Conservation (phyloP, 2,329 filamentous ascomycete species). For the Hypocreales sp. region DNA sequence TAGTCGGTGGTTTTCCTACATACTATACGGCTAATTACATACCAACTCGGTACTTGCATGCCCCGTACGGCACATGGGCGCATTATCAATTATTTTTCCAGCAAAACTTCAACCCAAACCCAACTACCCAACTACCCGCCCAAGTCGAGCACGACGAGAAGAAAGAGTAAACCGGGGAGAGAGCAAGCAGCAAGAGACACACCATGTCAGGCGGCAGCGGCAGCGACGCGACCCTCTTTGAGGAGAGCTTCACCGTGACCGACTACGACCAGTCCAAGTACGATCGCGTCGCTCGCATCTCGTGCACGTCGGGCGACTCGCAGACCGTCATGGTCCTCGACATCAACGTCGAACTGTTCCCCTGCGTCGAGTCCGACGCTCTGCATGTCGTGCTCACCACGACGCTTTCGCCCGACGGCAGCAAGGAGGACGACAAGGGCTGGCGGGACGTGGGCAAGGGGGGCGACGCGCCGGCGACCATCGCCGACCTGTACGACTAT, state of each 20-base stretch:
- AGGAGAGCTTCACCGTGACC: constrained; percentile 78
- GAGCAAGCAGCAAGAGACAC: constrained; percentile 1
- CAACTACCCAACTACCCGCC: too few species aligned
- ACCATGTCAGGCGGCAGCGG: constrained; percentile 30
- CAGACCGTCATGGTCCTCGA: constrained; percentile 71
- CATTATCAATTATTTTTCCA: too few species aligned
- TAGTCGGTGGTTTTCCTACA: too few species aligned
- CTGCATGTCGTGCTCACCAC: constrained; percentile 72
- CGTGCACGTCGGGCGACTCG: constrained; percentile 59
- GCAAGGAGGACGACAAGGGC: constrained; percentile 57
- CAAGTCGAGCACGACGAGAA: neutral
- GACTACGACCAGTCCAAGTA: constrained; percentile 75
- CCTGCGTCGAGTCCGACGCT: constrained; percentile 56
- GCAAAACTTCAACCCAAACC: too few species aligned
- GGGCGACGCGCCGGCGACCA: constrained; percentile 37
- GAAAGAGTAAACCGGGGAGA: too few species aligned
- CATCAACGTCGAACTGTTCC: constrained; percentile 88
- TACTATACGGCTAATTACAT: too few species aligned
- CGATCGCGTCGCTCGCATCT: constrained; percentile 82
- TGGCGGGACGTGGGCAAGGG: constrained; percentile 62
- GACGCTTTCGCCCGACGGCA: constrained; percentile 74
- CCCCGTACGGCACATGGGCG: too few species aligned
- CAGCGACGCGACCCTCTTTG: constrained; percentile 83
- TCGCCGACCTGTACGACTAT: constrained; percentile 74
- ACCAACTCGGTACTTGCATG: too few species aligned